Base-by-base conservation (phyloP, 176 grass and related monocot species). In the Cocos nucifera region DNA sequence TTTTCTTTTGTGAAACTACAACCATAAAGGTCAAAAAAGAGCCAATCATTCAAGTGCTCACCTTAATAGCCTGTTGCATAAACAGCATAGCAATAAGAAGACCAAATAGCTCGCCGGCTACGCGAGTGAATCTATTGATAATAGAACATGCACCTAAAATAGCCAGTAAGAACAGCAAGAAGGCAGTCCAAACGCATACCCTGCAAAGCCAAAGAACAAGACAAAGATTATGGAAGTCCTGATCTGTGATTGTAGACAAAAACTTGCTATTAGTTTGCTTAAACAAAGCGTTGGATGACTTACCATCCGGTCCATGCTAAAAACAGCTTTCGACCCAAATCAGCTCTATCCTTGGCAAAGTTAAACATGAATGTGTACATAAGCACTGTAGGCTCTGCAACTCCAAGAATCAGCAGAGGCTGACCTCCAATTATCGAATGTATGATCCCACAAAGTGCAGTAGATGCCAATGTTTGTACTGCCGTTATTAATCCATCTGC, bases 361-460 rank as follows among this genome's bases (percentile, higher is more conserved):
- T 83, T 83, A 60, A 93, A 99, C 94, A 99, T 99, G 88, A 99
- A 99, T 19, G 88, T 99, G 71, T 99, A 99, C 94, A 99, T 99
- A 55, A 99, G 79, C 49, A 99, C 88, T 0, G 94, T 99, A 12
- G 94, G 94, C 23, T 99, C 94, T 10, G 94, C 94, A 4, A 99
- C 94, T 2, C 94, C 94, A 10, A 99, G 82, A 72, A 99, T 93
- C 64, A 99, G 82, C 65, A 99, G 77, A 32, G 94, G 88, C 26
- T 98, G 94, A 0, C 94, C 94, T 61, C 94, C 94, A 21, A 98
- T 69, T 51, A 99, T 39, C n/a, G 94, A 99, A 71, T 99, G 94
- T 50, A 93, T 86, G 64, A 99, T 81, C 35, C 94, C 94, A 67
- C 94, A 99, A 20, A 99, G 35, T 25, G 88, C 88, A 3, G 94